phyloP scores from a whole-genome alignment of 768 basidiomycete species.

The Trametes elegans region DNA sequence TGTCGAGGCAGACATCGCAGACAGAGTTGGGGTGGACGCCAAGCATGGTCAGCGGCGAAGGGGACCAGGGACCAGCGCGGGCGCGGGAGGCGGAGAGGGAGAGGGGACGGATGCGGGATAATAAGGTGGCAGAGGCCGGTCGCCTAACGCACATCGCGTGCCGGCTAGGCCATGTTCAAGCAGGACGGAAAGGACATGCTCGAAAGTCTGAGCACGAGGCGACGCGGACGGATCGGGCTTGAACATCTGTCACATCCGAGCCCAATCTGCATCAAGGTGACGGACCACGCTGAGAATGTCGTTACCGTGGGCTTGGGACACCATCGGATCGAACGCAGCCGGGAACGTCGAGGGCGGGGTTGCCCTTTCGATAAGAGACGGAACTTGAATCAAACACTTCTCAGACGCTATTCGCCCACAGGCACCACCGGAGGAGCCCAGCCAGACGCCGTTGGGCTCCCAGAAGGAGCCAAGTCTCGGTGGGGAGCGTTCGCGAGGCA shows the following conservation, averaged over 20 bases:
- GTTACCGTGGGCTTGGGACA: slow-evolving; percentile 20
- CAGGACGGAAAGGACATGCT: slow-evolving; percentile 23
- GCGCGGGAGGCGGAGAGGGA: slow-evolving; percentile 18
- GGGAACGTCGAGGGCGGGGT: slow-evolving; percentile 9
- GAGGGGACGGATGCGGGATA: slow-evolving; percentile 14
- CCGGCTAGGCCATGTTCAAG: slow-evolving; percentile 25
- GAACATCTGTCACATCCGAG: slow-evolving; percentile 23
- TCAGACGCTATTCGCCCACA: slow-evolving; percentile 17
- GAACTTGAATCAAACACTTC: slow-evolving; percentile 21
- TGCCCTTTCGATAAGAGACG: slow-evolving; percentile 26
- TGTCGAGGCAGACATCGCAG: slow-evolving; percentile 77
- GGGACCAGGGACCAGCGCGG: slow-evolving; percentile 26
- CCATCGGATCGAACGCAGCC: slow-evolving; percentile 18
- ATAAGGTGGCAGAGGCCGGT: slow-evolving; percentile 25
- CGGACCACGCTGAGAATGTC: slow-evolving; percentile 17
- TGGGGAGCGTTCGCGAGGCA: slow-evolving; percentile 7
- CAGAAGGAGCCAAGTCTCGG: slow-evolving; percentile 7
- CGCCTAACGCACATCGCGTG: slow-evolving; percentile 32
- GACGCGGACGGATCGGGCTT: slow-evolving; percentile 27
- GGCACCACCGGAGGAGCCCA: slow-evolving; percentile 7
- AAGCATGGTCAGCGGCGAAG: slow-evolving; percentile 52
- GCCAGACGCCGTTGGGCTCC: slow-evolving; percentile 8
- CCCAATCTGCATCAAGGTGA: slow-evolving; percentile 17
- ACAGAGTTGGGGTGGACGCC: slow-evolving; percentile 59
- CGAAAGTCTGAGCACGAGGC: slow-evolving; percentile 22